Evolutionary conservation across 306 rosid species (phyloP).

Genomic region (Cercis canadensis): DNA sequence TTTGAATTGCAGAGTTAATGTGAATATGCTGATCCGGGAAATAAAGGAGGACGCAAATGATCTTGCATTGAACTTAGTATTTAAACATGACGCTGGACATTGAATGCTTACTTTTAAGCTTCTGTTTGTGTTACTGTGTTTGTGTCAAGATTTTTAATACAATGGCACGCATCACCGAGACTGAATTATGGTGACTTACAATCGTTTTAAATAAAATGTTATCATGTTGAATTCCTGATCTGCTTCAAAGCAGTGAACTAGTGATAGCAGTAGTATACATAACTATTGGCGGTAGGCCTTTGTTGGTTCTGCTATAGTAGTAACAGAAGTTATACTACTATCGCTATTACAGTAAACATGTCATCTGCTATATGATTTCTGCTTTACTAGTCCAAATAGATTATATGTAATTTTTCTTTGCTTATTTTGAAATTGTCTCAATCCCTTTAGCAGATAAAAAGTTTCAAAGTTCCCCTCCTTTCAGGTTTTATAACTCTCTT

Average conservation of each 20-base stretch:
- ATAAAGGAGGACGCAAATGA: no score
- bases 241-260: neutral
- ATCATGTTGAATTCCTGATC: neutral
- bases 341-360: neutral
- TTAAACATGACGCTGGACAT: neutral
- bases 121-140: no score
- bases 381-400: neutral
- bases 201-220: neutral
- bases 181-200: neutral
- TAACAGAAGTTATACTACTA: neutral
- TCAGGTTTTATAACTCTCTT: conserved; percentile 82
- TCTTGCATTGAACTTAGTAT: neutral
- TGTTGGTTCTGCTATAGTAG: neutral
- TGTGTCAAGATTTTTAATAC: neutral
- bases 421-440: neutral
- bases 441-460: conserved; percentile 8
- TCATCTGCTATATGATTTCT: neutral
- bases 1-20: no score
- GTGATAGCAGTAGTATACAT: no score
- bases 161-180: neutral
- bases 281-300: no score
- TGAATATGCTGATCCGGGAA: no score
- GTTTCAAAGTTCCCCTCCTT: conserved; percentile 30
- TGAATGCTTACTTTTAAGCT: neutral
- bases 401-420: neutral